phyloP scores from a whole-genome alignment of 2,329 filamentous ascomycete genomes.

The Acrodontium crateriforme region DNA sequence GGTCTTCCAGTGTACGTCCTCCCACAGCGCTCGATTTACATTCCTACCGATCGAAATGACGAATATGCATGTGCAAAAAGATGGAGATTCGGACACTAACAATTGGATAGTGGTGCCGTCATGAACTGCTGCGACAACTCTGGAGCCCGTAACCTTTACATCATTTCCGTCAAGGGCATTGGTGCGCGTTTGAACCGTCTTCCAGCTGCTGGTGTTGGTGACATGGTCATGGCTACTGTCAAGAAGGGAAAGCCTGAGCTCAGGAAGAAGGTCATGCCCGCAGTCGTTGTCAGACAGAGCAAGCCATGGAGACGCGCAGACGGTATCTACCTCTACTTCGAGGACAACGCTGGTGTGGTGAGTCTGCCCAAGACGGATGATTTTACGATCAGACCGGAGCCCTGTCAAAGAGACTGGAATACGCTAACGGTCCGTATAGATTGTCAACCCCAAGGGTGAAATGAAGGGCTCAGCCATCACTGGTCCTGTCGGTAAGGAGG shows the following conservation, averaged over 20 bases:
- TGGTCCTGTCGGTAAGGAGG: constrained; percentile 98
- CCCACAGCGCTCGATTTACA: not conserved
- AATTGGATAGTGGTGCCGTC: constrained; percentile 65
- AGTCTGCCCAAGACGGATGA: too few species aligned
- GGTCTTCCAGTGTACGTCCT: constrained; percentile 95
- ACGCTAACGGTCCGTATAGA: too few species aligned
- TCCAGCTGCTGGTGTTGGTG: constrained; percentile 91
- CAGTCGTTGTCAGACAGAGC: constrained; percentile 95
- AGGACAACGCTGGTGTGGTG: constrained; percentile 99
- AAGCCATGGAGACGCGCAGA: constrained; percentile 99
- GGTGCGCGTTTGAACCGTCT: constrained; percentile 95
- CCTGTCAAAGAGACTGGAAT: too few species aligned
- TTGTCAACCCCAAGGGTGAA: constrained; percentile 99
- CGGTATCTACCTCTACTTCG: constrained; percentile 98
- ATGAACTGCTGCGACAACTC: constrained; percentile 99
- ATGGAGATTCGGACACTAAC: not conserved
- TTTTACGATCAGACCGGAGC: constrained; percentile 7
- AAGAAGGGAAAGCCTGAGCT: constrained; percentile 99
- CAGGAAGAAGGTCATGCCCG: constrained; percentile 99
- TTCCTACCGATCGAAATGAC: constrained; percentile 1
- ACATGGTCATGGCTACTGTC: constrained; percentile 99
- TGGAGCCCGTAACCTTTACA: constrained; percentile 93
- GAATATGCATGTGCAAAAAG: not conserved
- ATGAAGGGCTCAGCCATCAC: constrained; percentile 99
- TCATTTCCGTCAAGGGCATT: constrained; percentile 98